A percentile compares a stretch with the other conserved stretches of the same genome.
These are phyloP conservation scores for Candida sp. DNA, from an alignment of 1,139 yeast genomes.

Conservation along the genomic window DNA sequence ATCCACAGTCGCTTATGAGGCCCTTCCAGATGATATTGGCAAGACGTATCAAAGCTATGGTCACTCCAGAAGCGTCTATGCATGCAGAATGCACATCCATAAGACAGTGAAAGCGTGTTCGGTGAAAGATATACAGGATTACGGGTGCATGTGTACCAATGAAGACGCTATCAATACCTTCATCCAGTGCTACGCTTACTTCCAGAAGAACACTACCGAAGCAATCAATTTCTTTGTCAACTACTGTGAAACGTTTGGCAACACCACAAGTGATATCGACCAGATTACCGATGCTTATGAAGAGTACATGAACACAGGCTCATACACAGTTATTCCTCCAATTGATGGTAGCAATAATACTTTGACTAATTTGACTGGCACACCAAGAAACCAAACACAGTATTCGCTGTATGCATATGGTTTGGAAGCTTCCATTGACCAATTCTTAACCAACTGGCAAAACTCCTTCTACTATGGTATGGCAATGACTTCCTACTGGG, in stretches of 20 bases:
- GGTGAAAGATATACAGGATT: conserved; percentile 4
- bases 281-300: conserved; percentile 20
- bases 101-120: conserved; percentile 17
- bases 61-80: conserved; percentile 4
- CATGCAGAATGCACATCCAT: conserved; percentile 7
- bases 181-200: conserved; percentile 17
- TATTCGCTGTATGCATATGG: conserved; percentile 7
- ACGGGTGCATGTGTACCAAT: conserved; percentile 16
- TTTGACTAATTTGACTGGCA: background rate
- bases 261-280: conserved; percentile 16
- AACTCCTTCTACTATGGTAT: conserved; percentile 4
- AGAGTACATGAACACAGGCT: conserved; percentile 22
- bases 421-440: conserved; percentile 14
- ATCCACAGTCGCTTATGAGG: background rate
- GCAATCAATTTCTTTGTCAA: conserved; percentile 9
- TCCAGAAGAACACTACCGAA: conserved; percentile 6
- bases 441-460: conserved; percentile 34
- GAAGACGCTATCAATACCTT: conserved; percentile 17
- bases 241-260: conserved; percentile 17
- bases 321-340: conserved; percentile 18
- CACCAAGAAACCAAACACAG: background rate
- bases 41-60: conserved; percentile 6
- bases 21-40: conserved; percentile 1
- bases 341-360: conserved; percentile 12
- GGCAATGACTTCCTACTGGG: conserved; percentile 47